Evolutionary conservation across 2,329 filamentous ascomycete genomes (phyloP), one percentile per base, ranked within the genome.

Genomic region (Hymenoscyphus fructigenus): DNA sequence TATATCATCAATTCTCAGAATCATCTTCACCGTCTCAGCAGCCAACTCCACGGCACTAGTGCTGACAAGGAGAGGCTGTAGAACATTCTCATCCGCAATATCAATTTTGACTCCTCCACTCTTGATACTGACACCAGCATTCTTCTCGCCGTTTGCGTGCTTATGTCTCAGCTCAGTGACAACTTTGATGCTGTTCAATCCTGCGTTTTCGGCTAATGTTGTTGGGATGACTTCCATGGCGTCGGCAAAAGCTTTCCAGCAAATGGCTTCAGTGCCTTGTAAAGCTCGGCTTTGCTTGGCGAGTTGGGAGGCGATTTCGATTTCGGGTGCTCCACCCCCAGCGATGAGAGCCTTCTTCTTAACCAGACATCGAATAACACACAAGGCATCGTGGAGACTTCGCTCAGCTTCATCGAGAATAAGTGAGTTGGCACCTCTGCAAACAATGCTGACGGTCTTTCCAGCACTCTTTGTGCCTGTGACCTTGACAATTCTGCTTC

Each of bases 271-370:
- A 5, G 95, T 97, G 66, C 96, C 96, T 0, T 89, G 89, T 66
- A 97, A 84, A 73, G 89, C 88, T 71, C 93, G 91, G 9, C 94
- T 88, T 75, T 91, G 90, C 79, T 91, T 90, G 64, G 90, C 88
- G 38, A 99, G 86, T 75, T 92, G 86, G 62, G 95, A 91, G 26
- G 95, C 92, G 73, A 99, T 94, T 80, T 98, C 93, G 74, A 98
- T 96, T 80, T 99, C 95, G 29, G 95, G 92, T 1, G 95, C 95
- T 76, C 95, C 95, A 75, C 95, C 95, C 78, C 95, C 95, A 15
- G 96, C 94, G 74, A 99, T 96, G 64, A 99, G 87, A n/a, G 95
- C 95, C 82, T 96, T 96, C 88, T 98, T 99, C 88, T 99, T 99
- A 72, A 99, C 95, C 67, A 99, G 82, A 77, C 95, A 99, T 73